Evolutionary conservation across 768 basidiomycete genomes (phyloP).

Genomic region (Podaxis sp.): DNA sequence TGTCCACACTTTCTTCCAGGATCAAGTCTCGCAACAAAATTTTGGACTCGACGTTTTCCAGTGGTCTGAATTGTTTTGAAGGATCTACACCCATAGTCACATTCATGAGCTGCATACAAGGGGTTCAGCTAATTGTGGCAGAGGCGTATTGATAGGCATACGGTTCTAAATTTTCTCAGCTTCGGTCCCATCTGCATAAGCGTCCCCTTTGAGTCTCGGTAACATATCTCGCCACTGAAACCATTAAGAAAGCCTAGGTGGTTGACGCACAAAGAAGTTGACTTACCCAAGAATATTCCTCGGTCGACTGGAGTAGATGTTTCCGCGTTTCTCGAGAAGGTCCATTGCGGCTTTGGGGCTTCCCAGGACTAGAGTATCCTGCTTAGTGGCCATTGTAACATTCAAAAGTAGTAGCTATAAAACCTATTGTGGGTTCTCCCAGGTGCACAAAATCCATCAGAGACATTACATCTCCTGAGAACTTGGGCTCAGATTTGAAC

Average conservation of each 20-base stretch:
- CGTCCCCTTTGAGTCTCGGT: neutral
- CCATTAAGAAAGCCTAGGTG: neutral
- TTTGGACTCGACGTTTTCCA: constrained; percentile 19
- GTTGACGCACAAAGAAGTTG: constrained; percentile 11
- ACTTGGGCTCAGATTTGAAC: neutral
- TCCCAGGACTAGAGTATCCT: constrained; percentile 16
- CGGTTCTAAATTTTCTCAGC: constrained; percentile 4
- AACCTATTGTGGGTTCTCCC: constrained; percentile 6
- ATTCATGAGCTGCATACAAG: constrained; percentile 18
- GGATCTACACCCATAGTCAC: constrained; percentile 20
- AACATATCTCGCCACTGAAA: neutral
- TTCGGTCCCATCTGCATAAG: neutral
- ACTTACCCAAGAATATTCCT: constrained; percentile 26
- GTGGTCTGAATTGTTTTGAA: constrained; percentile 16
- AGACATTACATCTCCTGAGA: neutral
- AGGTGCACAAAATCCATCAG: constrained; percentile 7
- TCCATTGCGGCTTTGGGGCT: constrained; percentile 24
- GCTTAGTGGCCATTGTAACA: neutral
- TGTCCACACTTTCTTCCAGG: constrained; percentile 2
- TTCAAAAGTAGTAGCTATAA: neutral
- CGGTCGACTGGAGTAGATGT: constrained; percentile 29
- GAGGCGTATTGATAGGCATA: neutral
- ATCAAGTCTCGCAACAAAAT: constrained; percentile 20
- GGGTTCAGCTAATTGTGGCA: neutral
- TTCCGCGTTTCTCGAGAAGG: constrained; percentile 26